phyloP scores from a whole-genome alignment of 208 protist genomes.

The Trypanosoma brucei region DNA sequence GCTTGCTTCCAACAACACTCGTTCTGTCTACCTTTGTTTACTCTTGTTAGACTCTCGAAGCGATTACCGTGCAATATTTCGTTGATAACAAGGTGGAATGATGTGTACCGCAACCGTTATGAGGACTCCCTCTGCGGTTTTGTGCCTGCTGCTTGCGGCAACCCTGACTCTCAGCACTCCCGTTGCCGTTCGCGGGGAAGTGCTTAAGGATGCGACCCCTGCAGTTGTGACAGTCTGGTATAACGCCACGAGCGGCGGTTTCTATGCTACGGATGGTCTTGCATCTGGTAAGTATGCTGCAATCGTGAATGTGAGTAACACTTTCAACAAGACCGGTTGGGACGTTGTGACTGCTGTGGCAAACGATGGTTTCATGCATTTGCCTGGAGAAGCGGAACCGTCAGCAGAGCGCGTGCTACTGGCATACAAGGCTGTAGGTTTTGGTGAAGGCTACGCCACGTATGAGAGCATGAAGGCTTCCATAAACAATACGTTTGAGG shows the following conservation, averaged over 20 bases:
- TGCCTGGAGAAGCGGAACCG: neutral
- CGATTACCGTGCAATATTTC: neutral
- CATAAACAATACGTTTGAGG: constrained; percentile 26
- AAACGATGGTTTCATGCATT: neutral
- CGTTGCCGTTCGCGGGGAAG: constrained; percentile 1
- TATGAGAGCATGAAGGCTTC: constrained; percentile 13
- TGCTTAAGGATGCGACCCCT: neutral
- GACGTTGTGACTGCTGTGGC: constrained; percentile 13
- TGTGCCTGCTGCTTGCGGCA: constrained; percentile 3
- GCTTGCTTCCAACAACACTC: neutral
- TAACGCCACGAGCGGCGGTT: constrained; percentile 6
- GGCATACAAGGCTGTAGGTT: constrained; percentile 26
- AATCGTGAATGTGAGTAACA: constrained; percentile 16
- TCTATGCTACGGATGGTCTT: constrained; percentile 8
- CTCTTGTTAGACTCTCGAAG: neutral
- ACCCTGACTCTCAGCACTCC: neutral
- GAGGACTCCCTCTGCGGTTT: neutral
- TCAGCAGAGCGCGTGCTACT: neutral
- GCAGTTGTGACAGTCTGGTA: constrained; percentile 12
- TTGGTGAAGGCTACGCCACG: constrained; percentile 28
- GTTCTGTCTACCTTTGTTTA: constrained; percentile 13
- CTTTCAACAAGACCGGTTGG: constrained; percentile 23
- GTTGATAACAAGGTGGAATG: constrained; percentile 1
- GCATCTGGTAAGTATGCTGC: constrained; percentile 15
- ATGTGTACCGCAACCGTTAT: neutral